A percentile compares a stretch with the other conserved stretches of the same genome.
Conservation (phyloP, 2,329 filamentous ascomycete species). For the Botrytis medusae region DNA sequence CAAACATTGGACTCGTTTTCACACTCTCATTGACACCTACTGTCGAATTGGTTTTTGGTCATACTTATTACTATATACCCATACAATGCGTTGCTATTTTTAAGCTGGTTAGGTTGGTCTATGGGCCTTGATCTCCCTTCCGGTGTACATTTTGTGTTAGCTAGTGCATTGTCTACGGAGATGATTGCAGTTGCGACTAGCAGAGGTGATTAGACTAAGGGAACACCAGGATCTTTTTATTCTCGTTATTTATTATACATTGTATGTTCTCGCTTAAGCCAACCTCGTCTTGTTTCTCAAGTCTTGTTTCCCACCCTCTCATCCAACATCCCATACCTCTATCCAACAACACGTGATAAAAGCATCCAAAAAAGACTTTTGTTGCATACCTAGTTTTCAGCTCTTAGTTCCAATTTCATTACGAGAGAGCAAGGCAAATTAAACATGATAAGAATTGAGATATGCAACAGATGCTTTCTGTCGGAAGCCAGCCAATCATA, state of each 20-base stretch:
- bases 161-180: constrained; percentile 47
- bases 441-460: not conserved
- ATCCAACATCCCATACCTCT: not conserved
- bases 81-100: constrained; percentile 42
- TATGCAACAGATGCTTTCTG: not conserved
- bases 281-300: not conserved
- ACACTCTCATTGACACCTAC: constrained; percentile 41
- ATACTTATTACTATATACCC: constrained; percentile 47
- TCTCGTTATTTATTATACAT: not conserved
- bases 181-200: constrained; percentile 45
- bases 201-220: constrained; percentile 42
- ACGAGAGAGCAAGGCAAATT: not conserved
- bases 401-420: not conserved
- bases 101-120: constrained; percentile 44
- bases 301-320: not conserved
- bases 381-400: not conserved
- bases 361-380: not conserved
- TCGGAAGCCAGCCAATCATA: not conserved
- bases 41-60: constrained; percentile 48
- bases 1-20: constrained; percentile 38
- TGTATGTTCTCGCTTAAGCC: not conserved
- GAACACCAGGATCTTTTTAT: not conserved
- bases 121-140: constrained; percentile 45
- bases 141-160: constrained; percentile 43
- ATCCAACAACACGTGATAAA: not conserved